phyloP scores from a whole-genome alignment of 1,139 yeast genomes.

The Eremothecium coryli region DNA sequence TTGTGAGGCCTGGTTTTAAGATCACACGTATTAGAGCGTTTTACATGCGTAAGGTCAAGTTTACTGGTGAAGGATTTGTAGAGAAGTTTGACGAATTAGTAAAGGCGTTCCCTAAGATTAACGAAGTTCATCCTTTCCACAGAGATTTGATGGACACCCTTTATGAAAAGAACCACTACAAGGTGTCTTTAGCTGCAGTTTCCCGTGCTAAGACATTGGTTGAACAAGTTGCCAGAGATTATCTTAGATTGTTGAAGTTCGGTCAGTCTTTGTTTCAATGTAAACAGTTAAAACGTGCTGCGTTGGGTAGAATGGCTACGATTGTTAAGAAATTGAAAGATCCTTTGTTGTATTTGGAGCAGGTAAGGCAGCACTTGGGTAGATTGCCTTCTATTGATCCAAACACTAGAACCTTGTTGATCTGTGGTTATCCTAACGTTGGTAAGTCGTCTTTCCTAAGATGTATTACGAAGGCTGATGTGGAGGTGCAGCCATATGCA shows the following conservation, averaged over 20 bases:
- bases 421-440: constrained; percentile 98
- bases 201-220: constrained; percentile 89
- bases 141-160: constrained; percentile 95
- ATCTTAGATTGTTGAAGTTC: constrained; percentile 82
- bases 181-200: constrained; percentile 91
- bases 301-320: constrained; percentile 99
- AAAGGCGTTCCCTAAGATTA: constrained; percentile 87
- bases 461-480: constrained; percentile 95
- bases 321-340: constrained; percentile 90
- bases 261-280: constrained; percentile 98
- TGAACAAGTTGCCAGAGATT: constrained; percentile 94
- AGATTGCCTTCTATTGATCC: constrained; percentile 98
- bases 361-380: constrained; percentile 97
- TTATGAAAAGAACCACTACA: constrained; percentile 95
- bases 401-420: constrained; percentile 90
- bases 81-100: constrained; percentile 84
- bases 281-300: constrained; percentile 96
- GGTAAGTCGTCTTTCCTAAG: constrained; percentile 94
- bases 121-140: constrained; percentile 97
- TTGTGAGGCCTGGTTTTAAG: constrained; percentile 91
- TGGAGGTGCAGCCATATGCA: constrained; percentile 98
- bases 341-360: constrained; percentile 86
- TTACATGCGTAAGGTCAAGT: constrained; percentile 95
- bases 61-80: constrained; percentile 89
- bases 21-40: constrained; percentile 96